Evolutionary conservation across 1,284 basidiomycete genomes (phyloP).

Genomic region (Rhodotorula sp.): DNA sequence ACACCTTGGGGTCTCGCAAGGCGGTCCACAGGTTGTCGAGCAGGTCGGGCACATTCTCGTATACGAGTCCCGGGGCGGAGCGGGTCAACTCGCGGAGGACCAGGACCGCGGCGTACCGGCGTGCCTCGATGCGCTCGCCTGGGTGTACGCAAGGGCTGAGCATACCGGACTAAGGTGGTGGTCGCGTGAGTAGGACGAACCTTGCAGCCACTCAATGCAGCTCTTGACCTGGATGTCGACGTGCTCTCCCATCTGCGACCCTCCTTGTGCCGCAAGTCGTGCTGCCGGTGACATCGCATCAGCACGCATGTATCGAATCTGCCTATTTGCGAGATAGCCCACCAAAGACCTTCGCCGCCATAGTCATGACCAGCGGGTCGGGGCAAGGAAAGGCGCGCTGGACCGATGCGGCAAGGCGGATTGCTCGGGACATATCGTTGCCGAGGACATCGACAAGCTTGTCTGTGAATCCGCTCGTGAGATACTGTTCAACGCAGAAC

Average conservation of each 20-base stretch:
- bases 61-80: constrained; percentile 73
- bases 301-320: background rate
- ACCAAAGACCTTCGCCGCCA: constrained; percentile 49
- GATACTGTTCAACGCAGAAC: background rate
- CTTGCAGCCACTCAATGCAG: constrained; percentile 49
- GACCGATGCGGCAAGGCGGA: constrained; percentile 46
- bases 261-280: constrained; percentile 46
- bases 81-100: constrained; percentile 87
- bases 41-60: constrained; percentile 78
- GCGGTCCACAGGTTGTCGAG: constrained; percentile 90
- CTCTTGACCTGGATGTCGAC: constrained; percentile 49
- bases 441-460: constrained; percentile 44
- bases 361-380: constrained; percentile 48
- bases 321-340: no score
- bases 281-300: constrained; percentile 28
- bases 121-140: constrained; percentile 59
- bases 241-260: constrained; percentile 46
- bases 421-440: constrained; percentile 47
- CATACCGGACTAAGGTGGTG: no score
- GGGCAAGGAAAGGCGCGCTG: constrained; percentile 48
- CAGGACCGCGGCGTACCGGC: constrained; percentile 79
- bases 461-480: constrained; percentile 15
- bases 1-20: constrained; percentile 66
- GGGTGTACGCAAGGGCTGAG: background rate
- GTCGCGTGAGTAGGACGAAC: constrained; percentile 14